Base-by-base conservation (phyloP, 83 land plant species). In the Picea abies region DNA sequence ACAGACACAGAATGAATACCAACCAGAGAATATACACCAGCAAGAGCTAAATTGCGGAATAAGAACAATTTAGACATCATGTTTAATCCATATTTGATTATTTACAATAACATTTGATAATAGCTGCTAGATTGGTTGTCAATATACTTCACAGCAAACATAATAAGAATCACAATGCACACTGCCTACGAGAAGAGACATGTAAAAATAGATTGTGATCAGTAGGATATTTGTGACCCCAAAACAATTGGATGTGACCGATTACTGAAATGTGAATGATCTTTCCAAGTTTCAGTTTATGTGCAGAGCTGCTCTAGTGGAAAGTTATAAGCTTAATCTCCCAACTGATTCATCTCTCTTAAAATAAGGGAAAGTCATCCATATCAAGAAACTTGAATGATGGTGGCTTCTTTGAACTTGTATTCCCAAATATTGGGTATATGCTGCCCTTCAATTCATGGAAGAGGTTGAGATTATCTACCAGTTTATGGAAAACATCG, bases 381-480 rank as follows among this genome's bases (percentile, higher is more conserved):
- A 85, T 23, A 71, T 85, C 89, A 22, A 85, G 76, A 22, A 77
- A 88, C 44, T 90, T 86, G 81, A 92, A 86, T 49, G 73, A 61
- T 23, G 85, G 35, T 72, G 88, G 80, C 58, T 86, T 82, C 12
- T 82, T 76, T 20, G 86, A 76, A 83, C 87, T 83, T 63, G 80
- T 71, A 37, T 86, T 82, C 32, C 84, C 89, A 83, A 89, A 90
- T 70, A 86, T 93, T 37, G 91, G 90, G 79, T 84, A 88, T 63
- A 96, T 88, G 47, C 86, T 90, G 63, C 99, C 94, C 75, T 95
- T 91, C 94, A 94, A 85, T 76, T 94, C 99, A 75, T 94, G 94
- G 77, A 96, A 96, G 79, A 96, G 91, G 60, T 96, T 96, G 87
- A 96, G 84, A 83, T 96, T 94, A 81, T 96, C 99, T 75, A 96